Evolutionary conservation across 331 rosid genomes (phyloP), one percentile per base, ranked within the genome.

Genomic region (Stylosanthes scabra): DNA sequence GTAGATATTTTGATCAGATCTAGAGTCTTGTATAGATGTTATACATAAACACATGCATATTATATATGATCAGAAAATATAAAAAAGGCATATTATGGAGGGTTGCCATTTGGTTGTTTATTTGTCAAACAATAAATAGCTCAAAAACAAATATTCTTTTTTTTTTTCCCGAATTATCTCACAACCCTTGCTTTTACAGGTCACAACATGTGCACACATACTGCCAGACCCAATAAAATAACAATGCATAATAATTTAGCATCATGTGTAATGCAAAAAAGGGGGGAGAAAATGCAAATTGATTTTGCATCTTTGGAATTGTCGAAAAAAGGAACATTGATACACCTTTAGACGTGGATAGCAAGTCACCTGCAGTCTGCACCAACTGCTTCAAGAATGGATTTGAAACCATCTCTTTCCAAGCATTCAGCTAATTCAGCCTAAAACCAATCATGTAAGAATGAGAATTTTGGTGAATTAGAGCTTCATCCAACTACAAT

Each of bases 401-500:
- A 87, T 78, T 91, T 94, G 89, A 88, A 94, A 63, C 99, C 99
- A 68, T 94, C 99, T 83, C 86, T 86, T 82, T 94, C 99, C 74
- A 94, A 78, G 89, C 97, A 91, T 47, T 84, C 88, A 7, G 93
- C 88, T 52, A 94, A 74, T 73, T 94, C 99, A 42, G 86, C 86
- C 99, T 94, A 68, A 9, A 78, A 73, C 46, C 78, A 75, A 68
- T 73, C 28, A 34, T 75, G 72, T 72, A 47, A 10, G 12, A 40
- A 55, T 72, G 67, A 58, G 61, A 71, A 63, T 37, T 55, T 47
- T 68, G 66, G 65, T 63, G 70, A 14, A 83, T 51, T 39, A 58
- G 40, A 20, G 34, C 66, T 29, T 57, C 44, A 70, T n/a, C 63
- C 60, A 56, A 20, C 63, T 56, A 56, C 15, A 70, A 45, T 50